These are phyloP conservation scores for Cochlearia excelsa DNA, from an alignment of 345 rosid genomes.

Conservation along the genomic window DNA sequence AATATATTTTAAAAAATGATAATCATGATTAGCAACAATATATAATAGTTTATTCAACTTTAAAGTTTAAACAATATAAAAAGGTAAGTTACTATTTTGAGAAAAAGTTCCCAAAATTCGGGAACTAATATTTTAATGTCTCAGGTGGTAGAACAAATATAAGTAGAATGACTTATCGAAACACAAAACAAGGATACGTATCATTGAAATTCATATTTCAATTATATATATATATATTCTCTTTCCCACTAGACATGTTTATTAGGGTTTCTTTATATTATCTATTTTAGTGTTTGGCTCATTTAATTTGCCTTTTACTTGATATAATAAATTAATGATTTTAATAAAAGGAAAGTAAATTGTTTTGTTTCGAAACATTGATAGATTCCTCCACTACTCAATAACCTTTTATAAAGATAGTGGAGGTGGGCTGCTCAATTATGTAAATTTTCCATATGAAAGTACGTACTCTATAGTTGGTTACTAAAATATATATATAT, in stretches of 20 bases:
- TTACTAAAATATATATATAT: too few species aligned
- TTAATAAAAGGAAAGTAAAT: conserved; percentile 21
- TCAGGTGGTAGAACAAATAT: conserved; percentile 40
- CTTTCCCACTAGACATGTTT: conserved; percentile 33
- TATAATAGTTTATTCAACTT: not conserved
- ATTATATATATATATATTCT: conserved; percentile 1
- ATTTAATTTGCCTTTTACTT: conserved; percentile 27
- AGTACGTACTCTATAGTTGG: too few species aligned
- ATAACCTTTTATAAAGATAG: conserved; percentile 27
- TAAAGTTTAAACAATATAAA: not conserved
- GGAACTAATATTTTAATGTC: conserved; percentile 33
- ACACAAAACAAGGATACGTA: conserved; percentile 15
- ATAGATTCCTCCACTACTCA: conserved; percentile 38
- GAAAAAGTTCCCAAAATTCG: conserved; percentile 32
- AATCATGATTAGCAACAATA: not conserved
- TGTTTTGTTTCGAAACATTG: conserved; percentile 29
- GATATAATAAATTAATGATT: not conserved
- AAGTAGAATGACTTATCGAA: conserved; percentile 31
- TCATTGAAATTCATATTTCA: conserved; percentile 5
- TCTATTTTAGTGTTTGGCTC: conserved; percentile 27
- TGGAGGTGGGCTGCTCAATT: conserved; percentile 31
- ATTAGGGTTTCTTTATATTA: conserved; percentile 27
- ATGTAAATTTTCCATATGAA: too few species aligned
- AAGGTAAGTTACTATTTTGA: conserved; percentile 5
- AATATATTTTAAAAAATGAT: not conserved